Conservation (phyloP, 2,329 filamentous ascomycete species). For the Knufia fluminis region DNA sequence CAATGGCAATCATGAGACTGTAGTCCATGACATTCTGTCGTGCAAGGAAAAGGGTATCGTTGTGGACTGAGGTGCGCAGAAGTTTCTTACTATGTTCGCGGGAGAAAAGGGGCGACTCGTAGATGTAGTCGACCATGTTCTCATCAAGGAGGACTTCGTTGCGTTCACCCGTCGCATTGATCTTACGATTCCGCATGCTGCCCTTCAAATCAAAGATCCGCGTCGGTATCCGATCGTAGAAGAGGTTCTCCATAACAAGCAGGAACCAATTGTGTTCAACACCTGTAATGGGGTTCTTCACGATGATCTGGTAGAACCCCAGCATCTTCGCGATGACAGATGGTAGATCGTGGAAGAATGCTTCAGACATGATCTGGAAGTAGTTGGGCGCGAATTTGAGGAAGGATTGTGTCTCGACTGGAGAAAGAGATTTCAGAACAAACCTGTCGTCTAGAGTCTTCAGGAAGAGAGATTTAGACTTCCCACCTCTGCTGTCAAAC, state of each 20-base stretch:
- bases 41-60: constrained; percentile 90
- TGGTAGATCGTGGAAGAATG: constrained; percentile 86
- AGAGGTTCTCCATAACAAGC: constrained; percentile 93
- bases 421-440: constrained; percentile 81
- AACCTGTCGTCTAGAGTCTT: constrained; percentile 94
- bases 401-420: constrained; percentile 88
- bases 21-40: constrained; percentile 99
- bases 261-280: constrained; percentile 92
- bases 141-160: constrained; percentile 96
- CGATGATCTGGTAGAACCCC: constrained; percentile 92
- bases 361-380: constrained; percentile 94
- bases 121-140: constrained; percentile 99
- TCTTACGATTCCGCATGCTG: constrained; percentile 96
- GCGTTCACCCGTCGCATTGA: constrained; percentile 87
- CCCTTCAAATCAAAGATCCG: constrained; percentile 94
- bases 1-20: constrained; percentile 94
- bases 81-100: constrained; percentile 94
- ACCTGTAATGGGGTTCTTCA: constrained; percentile 86
- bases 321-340: constrained; percentile 99
- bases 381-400: constrained; percentile 93
- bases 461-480: constrained; percentile 93
- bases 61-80: constrained; percentile 85
- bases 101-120: constrained; percentile 89
- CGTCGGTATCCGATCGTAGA: constrained; percentile 85
- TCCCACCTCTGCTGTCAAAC: constrained; percentile 96